Percentiles rank a stretch among this genome's conserved stretches.
phyloP scores from a whole-genome alignment of 2,329 filamentous ascomycete genomes.

The Cladosporium austrohemisphaericum region DNA sequence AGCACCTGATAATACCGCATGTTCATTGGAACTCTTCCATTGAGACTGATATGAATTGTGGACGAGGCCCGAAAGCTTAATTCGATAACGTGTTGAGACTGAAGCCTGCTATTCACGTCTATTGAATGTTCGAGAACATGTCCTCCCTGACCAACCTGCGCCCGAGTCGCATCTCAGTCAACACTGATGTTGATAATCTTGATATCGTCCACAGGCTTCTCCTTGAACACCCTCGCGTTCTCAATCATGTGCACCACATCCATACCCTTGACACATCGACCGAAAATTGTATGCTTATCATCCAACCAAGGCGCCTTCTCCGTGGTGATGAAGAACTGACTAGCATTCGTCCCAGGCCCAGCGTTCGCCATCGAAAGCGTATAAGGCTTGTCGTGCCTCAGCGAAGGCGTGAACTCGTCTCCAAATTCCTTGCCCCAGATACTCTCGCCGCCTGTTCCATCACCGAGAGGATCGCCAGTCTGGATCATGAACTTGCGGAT shows the following conservation, averaged over 20 bases:
- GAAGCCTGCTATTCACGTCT: no score
- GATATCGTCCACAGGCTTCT: constrained; percentile 95
- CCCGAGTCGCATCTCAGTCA: no score
- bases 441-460: constrained; percentile 84
- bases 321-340: constrained; percentile 97
- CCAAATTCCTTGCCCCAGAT: constrained; percentile 92
- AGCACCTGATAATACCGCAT: no score
- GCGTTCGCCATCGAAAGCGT: constrained; percentile 98
- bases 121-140: no score
- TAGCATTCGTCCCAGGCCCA: constrained; percentile 89
- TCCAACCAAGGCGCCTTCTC: constrained; percentile 97
- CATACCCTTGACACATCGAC: constrained; percentile 80
- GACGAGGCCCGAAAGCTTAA: no score
- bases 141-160: no score
- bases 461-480: constrained; percentile 77
- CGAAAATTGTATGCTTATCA: constrained; percentile 94
- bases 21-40: no score
- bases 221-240: constrained; percentile 78
- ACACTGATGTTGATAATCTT: constrained; percentile 82
- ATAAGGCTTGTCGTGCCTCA: constrained; percentile 94
- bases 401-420: constrained; percentile 78
- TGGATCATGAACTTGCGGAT: constrained; percentile 99
- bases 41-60: no score
- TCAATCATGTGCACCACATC: constrained; percentile 97
- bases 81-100: no score